Evolutionary conservation across 2,329 filamentous ascomycete species (phyloP).

Genomic region (Xylariaceae sp.): DNA sequence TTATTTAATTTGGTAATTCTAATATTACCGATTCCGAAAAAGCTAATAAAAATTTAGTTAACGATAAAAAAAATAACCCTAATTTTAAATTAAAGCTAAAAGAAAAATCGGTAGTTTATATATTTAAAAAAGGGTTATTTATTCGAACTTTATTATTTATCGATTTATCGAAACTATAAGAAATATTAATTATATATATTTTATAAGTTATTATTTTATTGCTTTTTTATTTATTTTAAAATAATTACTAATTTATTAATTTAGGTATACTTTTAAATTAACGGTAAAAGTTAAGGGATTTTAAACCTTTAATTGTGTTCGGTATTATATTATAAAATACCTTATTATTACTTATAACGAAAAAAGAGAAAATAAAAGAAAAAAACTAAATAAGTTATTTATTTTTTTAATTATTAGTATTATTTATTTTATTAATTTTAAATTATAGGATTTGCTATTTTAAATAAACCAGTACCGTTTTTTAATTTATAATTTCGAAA

Average conservation of each 20-base stretch:
- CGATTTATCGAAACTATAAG: neutral
- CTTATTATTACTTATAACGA: neutral
- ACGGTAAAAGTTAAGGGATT: too few species aligned
- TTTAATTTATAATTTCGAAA: neutral
- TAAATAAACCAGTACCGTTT: neutral
- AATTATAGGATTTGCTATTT: neutral
- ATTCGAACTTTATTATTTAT: neutral
- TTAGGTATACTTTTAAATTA: neutral
- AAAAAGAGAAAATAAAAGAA: neutral
- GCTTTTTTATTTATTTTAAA: too few species aligned
- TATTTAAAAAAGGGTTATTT: neutral
- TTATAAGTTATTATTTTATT: slow-evolving; percentile 3
- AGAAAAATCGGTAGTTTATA: neutral
- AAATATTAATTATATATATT: slow-evolving; percentile 3
- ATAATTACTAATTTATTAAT: neutral
- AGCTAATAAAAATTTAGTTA: neutral
- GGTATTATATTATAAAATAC: neutral
- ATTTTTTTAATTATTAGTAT: neutral
- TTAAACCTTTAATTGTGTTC: neutral
- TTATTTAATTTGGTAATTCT: neutral
- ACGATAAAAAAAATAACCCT: neutral
- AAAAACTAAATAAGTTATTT: neutral
- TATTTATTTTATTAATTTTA: neutral
- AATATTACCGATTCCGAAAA: neutral
- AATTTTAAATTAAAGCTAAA: slow-evolving; percentile 2